Conservation (phyloP, 768 basidiomycete genomes). For the Suillus decipiens region DNA sequence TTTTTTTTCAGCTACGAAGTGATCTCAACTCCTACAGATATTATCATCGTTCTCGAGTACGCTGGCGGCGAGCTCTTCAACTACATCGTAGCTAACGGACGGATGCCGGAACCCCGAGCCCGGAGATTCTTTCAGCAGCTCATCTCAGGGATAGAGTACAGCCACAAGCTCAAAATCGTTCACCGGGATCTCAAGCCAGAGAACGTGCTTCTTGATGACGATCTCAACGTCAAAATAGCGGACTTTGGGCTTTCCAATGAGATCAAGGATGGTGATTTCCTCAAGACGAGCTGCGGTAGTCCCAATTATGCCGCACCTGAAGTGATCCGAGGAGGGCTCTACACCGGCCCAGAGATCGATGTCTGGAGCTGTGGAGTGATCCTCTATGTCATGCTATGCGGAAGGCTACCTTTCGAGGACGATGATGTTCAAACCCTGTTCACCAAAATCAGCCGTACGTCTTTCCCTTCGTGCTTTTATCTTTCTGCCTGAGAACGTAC, state of each 20-base stretch:
- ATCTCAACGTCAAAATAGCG: conserved; percentile 94
- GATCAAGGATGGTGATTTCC: conserved; percentile 94
- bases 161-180: conserved; percentile 94
- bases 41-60: conserved; percentile 98
- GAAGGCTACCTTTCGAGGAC: conserved; percentile 95
- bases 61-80: conserved; percentile 97
- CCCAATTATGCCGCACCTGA: conserved; percentile 99
- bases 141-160: conserved; percentile 96
- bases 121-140: conserved; percentile 98
- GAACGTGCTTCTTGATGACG: conserved; percentile 85
- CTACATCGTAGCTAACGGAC: conserved; percentile 93
- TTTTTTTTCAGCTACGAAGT: conserved; percentile 66
- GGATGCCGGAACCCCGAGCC: conserved; percentile 85
- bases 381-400: conserved; percentile 96
- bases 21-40: conserved; percentile 92
- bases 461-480: background rate
- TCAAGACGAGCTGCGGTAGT: conserved; percentile 96
- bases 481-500: background rate
- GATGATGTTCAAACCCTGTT: conserved; percentile 92
- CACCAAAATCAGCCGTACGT: conserved; percentile 88
- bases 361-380: conserved; percentile 99
- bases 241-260: conserved; percentile 97
- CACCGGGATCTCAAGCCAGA: conserved; percentile 99
- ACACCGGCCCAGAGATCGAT: conserved; percentile 97
- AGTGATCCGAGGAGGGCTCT: conserved; percentile 92